Conservation (phyloP, 192 early-diverging fungal genomes). For the Entomortierella parvispora region DNA sequence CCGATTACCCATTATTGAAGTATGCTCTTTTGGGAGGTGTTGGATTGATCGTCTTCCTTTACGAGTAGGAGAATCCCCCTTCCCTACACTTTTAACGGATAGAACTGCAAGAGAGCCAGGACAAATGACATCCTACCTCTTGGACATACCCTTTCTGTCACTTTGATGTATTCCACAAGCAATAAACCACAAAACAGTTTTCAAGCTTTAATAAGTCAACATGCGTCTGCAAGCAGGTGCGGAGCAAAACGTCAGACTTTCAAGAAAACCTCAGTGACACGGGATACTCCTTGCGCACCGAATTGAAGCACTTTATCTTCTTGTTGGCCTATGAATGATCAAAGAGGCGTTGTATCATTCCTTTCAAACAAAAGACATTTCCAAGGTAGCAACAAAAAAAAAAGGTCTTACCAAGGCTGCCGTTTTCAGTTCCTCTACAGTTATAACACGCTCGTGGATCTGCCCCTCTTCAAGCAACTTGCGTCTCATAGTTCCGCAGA, state of each 20-base stretch:
- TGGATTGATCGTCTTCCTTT: conserved; percentile 72
- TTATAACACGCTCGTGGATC: conserved; percentile 52
- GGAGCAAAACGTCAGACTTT: neutral
- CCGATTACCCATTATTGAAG: conserved; percentile 96
- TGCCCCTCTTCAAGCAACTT: conserved; percentile 51
- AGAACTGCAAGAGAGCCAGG: neutral
- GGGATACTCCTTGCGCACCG: conserved; percentile 59
- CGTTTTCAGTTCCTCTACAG: conserved; percentile 52
- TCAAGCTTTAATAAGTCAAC: too few species aligned
- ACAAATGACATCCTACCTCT: neutral
- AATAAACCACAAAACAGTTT: too few species aligned
- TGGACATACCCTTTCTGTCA: too few species aligned
- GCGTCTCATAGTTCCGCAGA: conserved; percentile 58
- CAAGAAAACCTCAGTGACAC: conserved; percentile 32
- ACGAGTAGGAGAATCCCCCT: conserved; percentile 18
- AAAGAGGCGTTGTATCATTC: conserved; percentile 8
- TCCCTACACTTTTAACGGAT: too few species aligned
- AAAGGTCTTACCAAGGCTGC: conserved; percentile 54
- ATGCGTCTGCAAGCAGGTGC: too few species aligned
- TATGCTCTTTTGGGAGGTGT: conserved; percentile 80
- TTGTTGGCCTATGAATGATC: conserved; percentile 47
- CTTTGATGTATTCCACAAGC: too few species aligned
- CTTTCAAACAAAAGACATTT: neutral
- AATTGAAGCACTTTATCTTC: conserved; percentile 67
- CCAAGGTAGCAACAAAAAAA: neutral